Conservation (phyloP, 163 green algal species). For the Picocystis sp. region DNA sequence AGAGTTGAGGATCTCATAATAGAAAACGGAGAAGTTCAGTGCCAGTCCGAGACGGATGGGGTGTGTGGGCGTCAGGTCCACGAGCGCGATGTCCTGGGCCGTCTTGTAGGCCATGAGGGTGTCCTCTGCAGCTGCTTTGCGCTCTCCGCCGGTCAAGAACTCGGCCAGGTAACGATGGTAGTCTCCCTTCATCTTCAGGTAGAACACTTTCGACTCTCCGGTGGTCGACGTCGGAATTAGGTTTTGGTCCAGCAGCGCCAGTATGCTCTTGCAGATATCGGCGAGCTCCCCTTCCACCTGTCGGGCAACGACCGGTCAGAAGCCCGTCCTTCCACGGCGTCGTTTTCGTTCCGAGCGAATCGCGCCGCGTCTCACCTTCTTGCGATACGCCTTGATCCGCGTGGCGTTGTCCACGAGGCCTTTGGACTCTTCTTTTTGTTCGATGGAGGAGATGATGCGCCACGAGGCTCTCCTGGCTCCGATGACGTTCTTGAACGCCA, state of each 20-base stretch:
- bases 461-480: slow-evolving; percentile 86
- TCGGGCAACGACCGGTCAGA: neutral
- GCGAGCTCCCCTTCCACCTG: slow-evolving; percentile 94
- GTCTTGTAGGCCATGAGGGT: slow-evolving; percentile 96
- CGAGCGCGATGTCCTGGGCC: slow-evolving; percentile 81
- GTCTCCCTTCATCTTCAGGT: slow-evolving; percentile 85
- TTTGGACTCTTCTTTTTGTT: slow-evolving; percentile 99
- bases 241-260: slow-evolving; percentile 88
- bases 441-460: slow-evolving; percentile 95
- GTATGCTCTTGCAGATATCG: slow-evolving; percentile 88
- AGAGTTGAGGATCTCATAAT: slow-evolving; percentile 99
- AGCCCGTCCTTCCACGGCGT: neutral
- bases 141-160: slow-evolving; percentile 89
- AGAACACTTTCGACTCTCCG: slow-evolving; percentile 95
- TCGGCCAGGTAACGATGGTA: slow-evolving; percentile 99
- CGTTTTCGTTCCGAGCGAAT: neutral
- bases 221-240: slow-evolving; percentile 81
- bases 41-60: slow-evolving; percentile 94
- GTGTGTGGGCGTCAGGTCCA: slow-evolving; percentile 92
- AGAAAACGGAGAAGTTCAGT: slow-evolving; percentile 99
- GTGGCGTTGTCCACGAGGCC: slow-evolving; percentile 84
- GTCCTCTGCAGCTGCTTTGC: slow-evolving; percentile 91
- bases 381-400: slow-evolving; percentile 85
- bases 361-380: slow-evolving; percentile 18
- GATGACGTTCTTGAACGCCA: slow-evolving; percentile 99